Conservation (phyloP, 2,329 filamentous ascomycete species). For the Gnomoniopsis sp. region DNA sequence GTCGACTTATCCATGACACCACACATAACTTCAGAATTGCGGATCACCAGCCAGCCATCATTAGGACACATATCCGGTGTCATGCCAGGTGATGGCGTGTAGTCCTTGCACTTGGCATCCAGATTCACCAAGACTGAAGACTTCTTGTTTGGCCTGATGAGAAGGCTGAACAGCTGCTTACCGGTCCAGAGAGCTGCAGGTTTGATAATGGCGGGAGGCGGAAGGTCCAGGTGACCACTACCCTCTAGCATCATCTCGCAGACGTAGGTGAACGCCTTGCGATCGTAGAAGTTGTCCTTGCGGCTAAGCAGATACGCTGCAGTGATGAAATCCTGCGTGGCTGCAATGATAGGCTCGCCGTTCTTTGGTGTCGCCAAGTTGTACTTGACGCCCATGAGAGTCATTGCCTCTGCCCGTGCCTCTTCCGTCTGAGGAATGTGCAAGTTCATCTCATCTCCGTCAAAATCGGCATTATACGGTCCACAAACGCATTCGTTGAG, state of each 20-base stretch:
- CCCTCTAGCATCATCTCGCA: conserved; percentile 93
- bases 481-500: conserved; percentile 98
- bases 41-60: conserved; percentile 87
- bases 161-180: conserved; percentile 90
- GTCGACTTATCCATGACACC: conserved; percentile 97
- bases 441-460: conserved; percentile 98
- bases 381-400: conserved; percentile 96
- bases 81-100: conserved; percentile 55
- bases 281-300: conserved; percentile 90
- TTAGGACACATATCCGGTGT: conserved; percentile 74
- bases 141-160: conserved; percentile 85
- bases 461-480: conserved; percentile 98
- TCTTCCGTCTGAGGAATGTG: conserved; percentile 98
- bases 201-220: conserved; percentile 81
- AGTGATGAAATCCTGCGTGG: conserved; percentile 99
- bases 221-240: conserved; percentile 74
- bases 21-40: conserved; percentile 97
- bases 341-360: conserved; percentile 94
- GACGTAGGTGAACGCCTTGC: conserved; percentile 82
- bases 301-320: conserved; percentile 86
- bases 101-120: conserved; percentile 87
- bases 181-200: conserved; percentile 91
- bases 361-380: conserved; percentile 96
- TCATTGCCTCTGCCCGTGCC: conserved; percentile 89
- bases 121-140: conserved; percentile 84